phyloP scores from a whole-genome alignment of 2,329 filamentous ascomycete genomes.

The Zarea fungicola region DNA sequence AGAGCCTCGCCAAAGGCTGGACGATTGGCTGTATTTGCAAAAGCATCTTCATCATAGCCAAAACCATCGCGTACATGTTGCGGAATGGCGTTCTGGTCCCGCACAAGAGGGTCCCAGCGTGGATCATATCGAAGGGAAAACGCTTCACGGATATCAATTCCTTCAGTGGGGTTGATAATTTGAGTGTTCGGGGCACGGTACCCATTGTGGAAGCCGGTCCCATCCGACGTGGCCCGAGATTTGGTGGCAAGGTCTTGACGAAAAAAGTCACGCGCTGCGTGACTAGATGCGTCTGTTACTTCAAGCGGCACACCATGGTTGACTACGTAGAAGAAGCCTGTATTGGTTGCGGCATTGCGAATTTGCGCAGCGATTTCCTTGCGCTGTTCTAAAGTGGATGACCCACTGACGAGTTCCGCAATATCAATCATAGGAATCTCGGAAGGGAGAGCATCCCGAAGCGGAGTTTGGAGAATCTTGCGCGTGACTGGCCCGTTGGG shows the following conservation, averaged over 20 bases:
- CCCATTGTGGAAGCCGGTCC: constrained; percentile 36
- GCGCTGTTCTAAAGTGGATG: constrained; percentile 26
- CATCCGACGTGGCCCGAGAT: constrained; percentile 23
- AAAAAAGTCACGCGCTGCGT: constrained; percentile 41
- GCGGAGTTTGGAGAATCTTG: constrained; percentile 29
- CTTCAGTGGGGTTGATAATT: constrained; percentile 45
- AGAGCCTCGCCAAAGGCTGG: constrained; percentile 43
- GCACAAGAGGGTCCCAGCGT: constrained; percentile 41
- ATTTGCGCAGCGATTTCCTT: constrained; percentile 36
- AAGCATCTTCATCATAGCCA: constrained; percentile 45
- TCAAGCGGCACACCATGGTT: constrained; percentile 41
- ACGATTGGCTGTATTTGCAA: constrained; percentile 44
- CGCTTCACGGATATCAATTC: constrained; percentile 45
- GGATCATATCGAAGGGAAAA: constrained; percentile 50
- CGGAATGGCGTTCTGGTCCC: constrained; percentile 35
- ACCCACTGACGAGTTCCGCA: constrained; percentile 32
- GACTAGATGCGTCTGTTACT: constrained; percentile 25
- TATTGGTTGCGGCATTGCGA: constrained; percentile 41
- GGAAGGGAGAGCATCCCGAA: constrained; percentile 30
- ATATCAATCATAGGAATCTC: constrained; percentile 54
- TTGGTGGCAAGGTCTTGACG: constrained; percentile 40
- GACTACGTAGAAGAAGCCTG: constrained; percentile 51
- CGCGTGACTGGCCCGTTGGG: constrained; percentile 33
- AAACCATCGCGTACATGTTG: constrained; percentile 37
- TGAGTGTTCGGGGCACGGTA: constrained; percentile 37